Evolutionary conservation across 2,329 filamentous ascomycete species (phyloP).

Genomic region (Monosporascus sp.): DNA sequence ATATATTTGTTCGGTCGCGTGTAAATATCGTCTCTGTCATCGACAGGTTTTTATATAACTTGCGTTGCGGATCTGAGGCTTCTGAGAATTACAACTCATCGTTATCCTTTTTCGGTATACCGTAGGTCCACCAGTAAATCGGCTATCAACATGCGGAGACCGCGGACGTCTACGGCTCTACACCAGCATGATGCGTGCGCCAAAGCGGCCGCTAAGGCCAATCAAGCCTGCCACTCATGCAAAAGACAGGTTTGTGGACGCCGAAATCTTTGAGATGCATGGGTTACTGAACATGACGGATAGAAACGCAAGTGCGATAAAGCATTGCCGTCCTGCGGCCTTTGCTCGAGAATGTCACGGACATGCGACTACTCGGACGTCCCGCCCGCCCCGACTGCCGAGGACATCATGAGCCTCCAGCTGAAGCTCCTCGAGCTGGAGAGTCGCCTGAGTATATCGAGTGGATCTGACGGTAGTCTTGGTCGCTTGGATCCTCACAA

Average conservation of each 20-base stretch:
- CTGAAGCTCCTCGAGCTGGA: slow-evolving; percentile 33
- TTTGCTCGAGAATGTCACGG: slow-evolving; percentile 38
- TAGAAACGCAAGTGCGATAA: slow-evolving; percentile 51
- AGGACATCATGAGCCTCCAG: slow-evolving; percentile 34
- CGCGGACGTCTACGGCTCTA: neutral
- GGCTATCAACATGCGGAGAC: neutral
- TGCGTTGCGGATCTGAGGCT: too few relatives aligned
- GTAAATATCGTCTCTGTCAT: too few relatives aligned
- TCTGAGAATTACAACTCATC: too few relatives aligned
- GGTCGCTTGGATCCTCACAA: slow-evolving; percentile 14
- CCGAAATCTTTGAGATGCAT: neutral
- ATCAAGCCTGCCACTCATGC: neutral
- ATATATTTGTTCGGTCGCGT: too few relatives aligned
- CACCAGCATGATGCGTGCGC: neutral
- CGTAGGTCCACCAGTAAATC: neutral
- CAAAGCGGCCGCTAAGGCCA: neutral
- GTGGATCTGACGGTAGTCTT: slow-evolving; percentile 7
- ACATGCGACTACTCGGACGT: slow-evolving; percentile 36
- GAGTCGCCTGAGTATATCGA: slow-evolving; percentile 23
- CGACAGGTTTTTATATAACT: too few relatives aligned
- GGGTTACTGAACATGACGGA: slow-evolving; percentile 4
- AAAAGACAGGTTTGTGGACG: neutral
- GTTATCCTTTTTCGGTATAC: too few relatives aligned
- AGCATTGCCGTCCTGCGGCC: slow-evolving; percentile 38
- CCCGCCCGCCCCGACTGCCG: slow-evolving; percentile 29